Evolutionary conservation across 2,329 filamentous ascomycete species (phyloP).

Genomic region (Ceratocystis destructans): DNA sequence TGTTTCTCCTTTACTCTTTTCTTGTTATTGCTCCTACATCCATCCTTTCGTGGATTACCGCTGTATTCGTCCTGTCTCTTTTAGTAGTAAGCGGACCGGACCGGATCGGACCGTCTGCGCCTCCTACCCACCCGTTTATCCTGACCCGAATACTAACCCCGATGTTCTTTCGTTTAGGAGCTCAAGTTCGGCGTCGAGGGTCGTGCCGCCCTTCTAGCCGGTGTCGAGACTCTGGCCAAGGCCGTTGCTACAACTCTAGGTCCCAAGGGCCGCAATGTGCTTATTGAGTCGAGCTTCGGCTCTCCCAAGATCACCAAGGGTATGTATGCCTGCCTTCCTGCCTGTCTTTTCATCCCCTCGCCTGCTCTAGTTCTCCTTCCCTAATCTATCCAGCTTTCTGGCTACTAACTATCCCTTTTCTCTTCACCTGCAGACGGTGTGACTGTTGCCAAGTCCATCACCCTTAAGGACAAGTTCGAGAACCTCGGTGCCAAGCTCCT

Average conservation of each 20-base stretch:
- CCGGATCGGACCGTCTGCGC: neutral
- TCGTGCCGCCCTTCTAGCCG: slow-evolving; percentile 73
- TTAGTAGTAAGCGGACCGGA: no score
- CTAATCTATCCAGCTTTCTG: neutral
- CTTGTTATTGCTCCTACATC: no score
- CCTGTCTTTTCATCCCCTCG: no score
- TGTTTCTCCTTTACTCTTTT: neutral
- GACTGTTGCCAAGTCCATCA: slow-evolving; percentile 77
- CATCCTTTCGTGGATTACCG: neutral
- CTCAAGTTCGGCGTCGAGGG: slow-evolving; percentile 96
- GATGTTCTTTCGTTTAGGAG: slow-evolving; percentile 45
- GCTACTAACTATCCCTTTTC: slow-evolving; percentile 22
- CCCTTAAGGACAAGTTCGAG: slow-evolving; percentile 97
- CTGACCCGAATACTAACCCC: neutral
- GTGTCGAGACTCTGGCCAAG: slow-evolving; percentile 93
- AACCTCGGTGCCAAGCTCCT: slow-evolving; percentile 94
- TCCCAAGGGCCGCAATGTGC: slow-evolving; percentile 94
- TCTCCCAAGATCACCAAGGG: slow-evolving; percentile 99
- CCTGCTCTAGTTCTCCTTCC: slow-evolving; percentile 2
- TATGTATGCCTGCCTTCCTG: slow-evolving; percentile 30
- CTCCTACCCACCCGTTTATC: neutral
- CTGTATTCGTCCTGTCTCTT: neutral
- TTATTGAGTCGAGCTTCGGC: slow-evolving; percentile 97
- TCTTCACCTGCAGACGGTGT: slow-evolving; percentile 53
- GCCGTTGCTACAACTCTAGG: slow-evolving; percentile 92